Conservation (phyloP, 2,329 filamentous ascomycete species). For the Aspergillus puulaauensis region DNA sequence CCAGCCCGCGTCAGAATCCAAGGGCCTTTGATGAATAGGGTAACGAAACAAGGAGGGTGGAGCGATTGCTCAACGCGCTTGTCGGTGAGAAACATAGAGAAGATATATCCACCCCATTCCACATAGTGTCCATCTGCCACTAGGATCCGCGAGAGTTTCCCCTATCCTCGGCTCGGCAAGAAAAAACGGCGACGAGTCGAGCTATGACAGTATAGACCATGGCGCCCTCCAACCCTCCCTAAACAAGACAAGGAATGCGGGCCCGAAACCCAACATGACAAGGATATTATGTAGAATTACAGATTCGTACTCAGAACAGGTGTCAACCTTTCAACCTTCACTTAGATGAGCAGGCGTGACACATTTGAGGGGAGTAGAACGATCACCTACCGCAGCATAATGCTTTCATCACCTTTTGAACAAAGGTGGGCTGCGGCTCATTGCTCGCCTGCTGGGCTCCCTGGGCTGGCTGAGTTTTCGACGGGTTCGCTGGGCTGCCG, state of each 20-base stretch:
- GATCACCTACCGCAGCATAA: conserved; percentile 75
- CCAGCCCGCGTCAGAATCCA: conserved; percentile 14
- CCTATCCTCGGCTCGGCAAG: conserved; percentile 16
- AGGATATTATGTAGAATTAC: conserved; percentile 22
- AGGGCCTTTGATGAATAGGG: conserved; percentile 11
- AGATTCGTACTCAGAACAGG: conserved; percentile 15
- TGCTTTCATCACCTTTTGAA: conserved; percentile 90
- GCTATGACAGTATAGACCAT: conserved; percentile 19
- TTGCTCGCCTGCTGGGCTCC: conserved; percentile 53
- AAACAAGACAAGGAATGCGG: conserved; percentile 19
- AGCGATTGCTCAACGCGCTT: conserved; percentile 7
- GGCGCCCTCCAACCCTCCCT: conserved; percentile 20
- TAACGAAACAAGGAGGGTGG: conserved; percentile 11
- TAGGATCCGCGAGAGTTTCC: conserved; percentile 14
- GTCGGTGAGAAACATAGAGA: conserved; percentile 12
- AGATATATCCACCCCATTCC: conserved; percentile 16
- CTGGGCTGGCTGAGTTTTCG: conserved; percentile 58
- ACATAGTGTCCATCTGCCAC: conserved; percentile 20
- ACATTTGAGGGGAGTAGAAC: conserved; percentile 7
- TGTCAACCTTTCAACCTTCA: conserved; percentile 34
- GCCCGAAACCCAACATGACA: conserved; percentile 21
- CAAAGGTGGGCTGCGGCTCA: conserved; percentile 74
- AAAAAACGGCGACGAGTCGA: neutral
- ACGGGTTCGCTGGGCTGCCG: conserved; percentile 56
- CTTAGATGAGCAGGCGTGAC: conserved; percentile 22